Percentiles rank a stretch among this genome's conserved stretches.
phyloP scores from a whole-genome alignment of 305 asterid species.

The Fraxinus ornus region DNA sequence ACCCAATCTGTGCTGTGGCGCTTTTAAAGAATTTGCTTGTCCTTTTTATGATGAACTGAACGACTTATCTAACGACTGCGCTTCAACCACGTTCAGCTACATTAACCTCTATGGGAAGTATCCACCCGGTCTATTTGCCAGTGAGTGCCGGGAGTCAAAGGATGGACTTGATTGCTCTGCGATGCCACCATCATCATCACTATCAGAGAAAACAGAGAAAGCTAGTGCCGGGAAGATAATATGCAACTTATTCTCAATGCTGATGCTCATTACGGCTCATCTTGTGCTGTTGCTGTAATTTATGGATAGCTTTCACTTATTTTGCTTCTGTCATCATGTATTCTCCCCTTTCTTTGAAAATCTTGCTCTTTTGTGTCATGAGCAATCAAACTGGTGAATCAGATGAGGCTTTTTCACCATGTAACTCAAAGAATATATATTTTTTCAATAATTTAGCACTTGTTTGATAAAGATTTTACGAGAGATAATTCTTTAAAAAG shows the following conservation, averaged over 20 bases:
- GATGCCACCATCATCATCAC: constrained; percentile 22
- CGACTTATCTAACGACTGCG: constrained; percentile 65
- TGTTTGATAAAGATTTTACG: background rate
- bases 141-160: constrained; percentile 49
- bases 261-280: constrained; percentile 19
- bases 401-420: background rate
- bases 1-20: constrained; percentile 47
- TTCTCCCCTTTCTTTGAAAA: background rate
- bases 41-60: constrained; percentile 48
- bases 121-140: constrained; percentile 74
- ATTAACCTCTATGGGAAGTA: constrained; percentile 73
- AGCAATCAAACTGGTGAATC: background rate
- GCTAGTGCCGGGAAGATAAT: constrained; percentile 23
- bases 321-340: background rate
- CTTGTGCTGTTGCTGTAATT: constrained; percentile 26
- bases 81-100: constrained; percentile 80
- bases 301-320: constrained; percentile 25
- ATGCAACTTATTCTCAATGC: constrained; percentile 20
- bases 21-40: constrained; percentile 59
- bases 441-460: no score
- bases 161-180: constrained; percentile 64
- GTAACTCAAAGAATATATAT: background rate
- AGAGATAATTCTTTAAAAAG: no score
- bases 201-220: constrained; percentile 14
- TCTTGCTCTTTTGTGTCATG: background rate